Percentiles rank a stretch among this genome's conserved stretches.
These are phyloP conservation scores for Phytophthora cryptogea DNA, from an alignment of 352 stramenopile species.

Conservation along the genomic window DNA sequence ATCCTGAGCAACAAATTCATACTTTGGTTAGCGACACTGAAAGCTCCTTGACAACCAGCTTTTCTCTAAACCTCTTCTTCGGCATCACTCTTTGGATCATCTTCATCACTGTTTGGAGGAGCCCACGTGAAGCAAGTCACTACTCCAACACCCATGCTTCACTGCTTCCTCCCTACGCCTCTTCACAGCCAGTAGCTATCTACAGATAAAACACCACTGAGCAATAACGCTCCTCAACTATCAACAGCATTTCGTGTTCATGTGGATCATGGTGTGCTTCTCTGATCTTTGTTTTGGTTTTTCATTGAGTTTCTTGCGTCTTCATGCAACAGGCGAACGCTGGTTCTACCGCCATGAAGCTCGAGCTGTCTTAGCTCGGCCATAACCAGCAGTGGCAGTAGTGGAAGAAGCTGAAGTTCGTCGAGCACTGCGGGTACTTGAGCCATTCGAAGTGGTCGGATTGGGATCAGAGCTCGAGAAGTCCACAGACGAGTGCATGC, in stretches of 20 bases:
- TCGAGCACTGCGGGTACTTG: constrained; percentile 15
- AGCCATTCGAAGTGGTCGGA: neutral
- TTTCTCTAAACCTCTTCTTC: constrained; percentile 6
- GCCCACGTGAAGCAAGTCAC: constrained; percentile 13
- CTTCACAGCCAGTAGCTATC: constrained; percentile 12
- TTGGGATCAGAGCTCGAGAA: constrained; percentile 17
- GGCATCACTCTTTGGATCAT: neutral
- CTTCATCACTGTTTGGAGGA: neutral
- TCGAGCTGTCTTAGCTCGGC: constrained; percentile 37
- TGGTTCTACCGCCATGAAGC: constrained; percentile 55
- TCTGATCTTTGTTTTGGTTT: constrained; percentile 15
- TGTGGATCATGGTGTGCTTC: neutral
- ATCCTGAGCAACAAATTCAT: neutral
- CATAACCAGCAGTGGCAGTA: constrained; percentile 14
- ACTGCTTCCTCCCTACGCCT: constrained; percentile 1
- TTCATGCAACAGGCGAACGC: neutral
- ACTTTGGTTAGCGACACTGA: neutral
- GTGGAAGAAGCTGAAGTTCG: constrained; percentile 18
- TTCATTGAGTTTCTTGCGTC: constrained; percentile 23
- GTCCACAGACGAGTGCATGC: constrained; percentile 43
- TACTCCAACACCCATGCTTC: constrained; percentile 13
- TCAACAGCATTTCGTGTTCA: constrained; percentile 13
- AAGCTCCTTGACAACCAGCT: neutral
- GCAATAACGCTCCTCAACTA: constrained; percentile 13
- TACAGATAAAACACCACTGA: constrained; percentile 2